Evolutionary conservation across 164 flowering plant genomes (phyloP).

Genomic region (Dillenia suffruticosa): DNA sequence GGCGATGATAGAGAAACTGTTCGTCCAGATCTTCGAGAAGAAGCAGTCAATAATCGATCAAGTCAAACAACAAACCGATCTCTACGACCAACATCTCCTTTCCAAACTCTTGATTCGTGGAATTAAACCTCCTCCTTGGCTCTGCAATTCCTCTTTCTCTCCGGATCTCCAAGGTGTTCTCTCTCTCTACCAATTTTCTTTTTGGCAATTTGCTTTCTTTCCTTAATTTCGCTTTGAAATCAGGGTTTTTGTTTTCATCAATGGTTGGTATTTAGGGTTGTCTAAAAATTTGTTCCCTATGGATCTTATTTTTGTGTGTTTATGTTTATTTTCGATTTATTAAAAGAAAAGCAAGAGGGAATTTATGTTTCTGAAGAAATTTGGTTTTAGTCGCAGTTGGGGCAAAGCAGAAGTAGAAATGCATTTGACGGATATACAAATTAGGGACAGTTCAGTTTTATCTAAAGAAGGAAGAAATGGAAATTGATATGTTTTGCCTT

Average conservation of each 20-base stretch:
- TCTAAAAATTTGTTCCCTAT: too few relatives aligned
- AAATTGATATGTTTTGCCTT: too few relatives aligned
- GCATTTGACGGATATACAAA: too few relatives aligned
- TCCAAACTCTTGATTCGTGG: slow-evolving; percentile 61
- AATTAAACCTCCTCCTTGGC: slow-evolving; percentile 78
- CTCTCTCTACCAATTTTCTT: not conserved
- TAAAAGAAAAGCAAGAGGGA: too few relatives aligned
- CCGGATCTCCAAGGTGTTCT: slow-evolving; percentile 33
- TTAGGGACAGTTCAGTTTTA: too few relatives aligned
- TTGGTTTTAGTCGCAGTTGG: too few relatives aligned
- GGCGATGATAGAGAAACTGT: slow-evolving; percentile 67
- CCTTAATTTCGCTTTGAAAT: not conserved
- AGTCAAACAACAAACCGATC: slow-evolving; percentile 47
- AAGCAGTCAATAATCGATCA: slow-evolving; percentile 53
- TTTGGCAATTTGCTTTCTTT: not conserved
- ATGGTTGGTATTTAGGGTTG: too few relatives aligned
- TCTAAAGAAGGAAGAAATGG: too few relatives aligned
- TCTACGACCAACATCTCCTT: slow-evolving; percentile 59
- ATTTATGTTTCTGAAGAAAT: too few relatives aligned
- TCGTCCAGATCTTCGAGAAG: slow-evolving; percentile 70
- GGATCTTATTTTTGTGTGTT: not conserved
- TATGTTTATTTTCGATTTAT: not conserved
- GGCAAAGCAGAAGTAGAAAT: too few relatives aligned
- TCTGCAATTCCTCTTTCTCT: slow-evolving; percentile 23
- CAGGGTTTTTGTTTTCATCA: too few relatives aligned